Evolutionary conservation across 176 grass and related monocot species (phyloP).

Genomic region (Pontederia paniculata): DNA sequence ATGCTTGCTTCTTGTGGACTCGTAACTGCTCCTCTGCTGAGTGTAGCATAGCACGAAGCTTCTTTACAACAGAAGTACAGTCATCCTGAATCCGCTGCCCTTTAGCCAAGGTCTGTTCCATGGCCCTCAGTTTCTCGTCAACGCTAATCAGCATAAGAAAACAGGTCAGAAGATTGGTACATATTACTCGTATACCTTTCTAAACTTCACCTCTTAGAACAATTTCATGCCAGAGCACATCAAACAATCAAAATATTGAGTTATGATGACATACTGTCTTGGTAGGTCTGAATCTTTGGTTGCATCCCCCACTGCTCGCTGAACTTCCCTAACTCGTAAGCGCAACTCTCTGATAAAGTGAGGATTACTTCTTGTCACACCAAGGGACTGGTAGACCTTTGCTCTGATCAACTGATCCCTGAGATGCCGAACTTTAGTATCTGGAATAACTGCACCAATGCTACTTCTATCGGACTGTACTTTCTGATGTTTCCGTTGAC

Average conservation of each 20-base stretch:
- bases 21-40: conserved; percentile 62
- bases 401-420: conserved; percentile 72
- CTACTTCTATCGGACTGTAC: too few species aligned
- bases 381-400: conserved; percentile 47
- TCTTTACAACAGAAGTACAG: conserved; percentile 46
- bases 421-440: conserved; percentile 42
- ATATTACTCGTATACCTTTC: background rate
- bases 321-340: conserved; percentile 54
- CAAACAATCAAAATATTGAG: conserved; percentile 12
- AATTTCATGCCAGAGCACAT: conserved; percentile 1
- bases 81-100: conserved; percentile 48
- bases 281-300: conserved; percentile 48
- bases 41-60: conserved; percentile 40
- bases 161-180: background rate
- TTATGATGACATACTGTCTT: conserved; percentile 39
- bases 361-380: conserved; percentile 60
- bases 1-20: conserved; percentile 50
- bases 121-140: conserved; percentile 52
- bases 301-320: conserved; percentile 44
- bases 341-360: conserved; percentile 53
- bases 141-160: conserved; percentile 35
- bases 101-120: conserved; percentile 64
- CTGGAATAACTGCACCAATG: conserved; percentile 16
- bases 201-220: background rate
- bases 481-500: too few species aligned